Evolutionary conservation across 2,329 filamentous ascomycete species (phyloP).

Genomic region (Fulvia fulva): DNA sequence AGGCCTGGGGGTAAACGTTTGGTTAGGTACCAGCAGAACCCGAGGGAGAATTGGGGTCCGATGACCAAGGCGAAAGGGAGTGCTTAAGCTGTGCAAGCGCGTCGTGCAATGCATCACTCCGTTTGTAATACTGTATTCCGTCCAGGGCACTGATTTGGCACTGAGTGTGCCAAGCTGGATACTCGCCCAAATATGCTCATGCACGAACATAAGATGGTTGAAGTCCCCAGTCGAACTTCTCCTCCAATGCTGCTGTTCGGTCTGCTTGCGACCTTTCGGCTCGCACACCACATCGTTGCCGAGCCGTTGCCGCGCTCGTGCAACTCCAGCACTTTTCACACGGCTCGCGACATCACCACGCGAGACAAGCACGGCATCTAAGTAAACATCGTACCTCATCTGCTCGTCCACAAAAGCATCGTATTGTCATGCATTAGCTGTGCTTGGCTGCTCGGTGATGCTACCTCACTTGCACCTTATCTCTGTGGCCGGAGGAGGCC

Average conservation of each 20-base stretch:
- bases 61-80: constrained; percentile 53
- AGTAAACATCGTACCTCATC: background rate
- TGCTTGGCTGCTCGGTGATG: background rate
- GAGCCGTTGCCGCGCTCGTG: too few species aligned
- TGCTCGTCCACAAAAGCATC: background rate
- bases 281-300: too few species aligned
- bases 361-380: too few species aligned
- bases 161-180: too few species aligned
- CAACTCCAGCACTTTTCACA: too few species aligned
- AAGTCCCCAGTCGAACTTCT: too few species aligned
- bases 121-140: background rate
- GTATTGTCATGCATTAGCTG: background rate
- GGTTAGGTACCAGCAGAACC: constrained; percentile 85
- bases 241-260: too few species aligned
- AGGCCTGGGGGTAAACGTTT: constrained; percentile 55
- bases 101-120: background rate
- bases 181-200: too few species aligned
- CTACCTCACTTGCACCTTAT: background rate
- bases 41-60: constrained; percentile 89
- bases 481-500: background rate
- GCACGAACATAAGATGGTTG: too few species aligned
- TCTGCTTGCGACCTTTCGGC: too few species aligned
- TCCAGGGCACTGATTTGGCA: background rate
- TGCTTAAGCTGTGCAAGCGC: constrained; percentile 8
- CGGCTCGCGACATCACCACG: too few species aligned